These are phyloP conservation scores for Fusarium sp. DNA, from an alignment of 2,329 filamentous ascomycete species.

Conservation along the genomic window DNA sequence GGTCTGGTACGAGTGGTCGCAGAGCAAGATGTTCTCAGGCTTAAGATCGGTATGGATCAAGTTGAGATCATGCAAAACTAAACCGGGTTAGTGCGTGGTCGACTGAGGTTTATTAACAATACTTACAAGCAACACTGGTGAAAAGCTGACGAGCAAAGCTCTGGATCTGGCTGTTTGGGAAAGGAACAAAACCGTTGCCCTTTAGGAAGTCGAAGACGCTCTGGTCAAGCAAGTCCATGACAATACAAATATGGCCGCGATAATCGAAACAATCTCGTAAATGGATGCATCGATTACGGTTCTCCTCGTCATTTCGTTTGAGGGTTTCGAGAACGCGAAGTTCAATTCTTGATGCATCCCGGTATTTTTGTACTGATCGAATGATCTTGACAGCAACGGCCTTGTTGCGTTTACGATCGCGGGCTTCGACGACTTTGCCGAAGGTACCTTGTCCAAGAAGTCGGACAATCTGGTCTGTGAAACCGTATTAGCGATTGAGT, in stretches of 20 bases:
- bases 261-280: constrained; percentile 97
- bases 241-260: constrained; percentile 93
- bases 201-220: constrained; percentile 99
- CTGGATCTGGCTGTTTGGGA: constrained; percentile 98
- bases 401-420: constrained; percentile 81
- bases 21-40: constrained; percentile 77
- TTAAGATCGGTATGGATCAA: constrained; percentile 91
- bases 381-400: constrained; percentile 97
- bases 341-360: constrained; percentile 95
- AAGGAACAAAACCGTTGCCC: constrained; percentile 93
- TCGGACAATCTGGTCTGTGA: constrained; percentile 84
- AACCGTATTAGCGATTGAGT: constrained; percentile 39
- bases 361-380: constrained; percentile 96
- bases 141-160: constrained; percentile 95
- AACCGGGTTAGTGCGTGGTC: constrained; percentile 29
- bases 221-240: constrained; percentile 84
- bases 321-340: constrained; percentile 92
- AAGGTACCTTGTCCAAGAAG: constrained; percentile 97
- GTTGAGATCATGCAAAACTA: constrained; percentile 95
- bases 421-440: constrained; percentile 96
- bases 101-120: background rate
- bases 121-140: constrained; percentile 97
- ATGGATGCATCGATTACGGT: constrained; percentile 97
- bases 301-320: constrained; percentile 89
- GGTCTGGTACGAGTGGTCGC: constrained; percentile 74